These are phyloP conservation scores for Schizophyllum commune DNA, from an alignment of 1,284 basidiomycete genomes.

Conservation along the genomic window DNA sequence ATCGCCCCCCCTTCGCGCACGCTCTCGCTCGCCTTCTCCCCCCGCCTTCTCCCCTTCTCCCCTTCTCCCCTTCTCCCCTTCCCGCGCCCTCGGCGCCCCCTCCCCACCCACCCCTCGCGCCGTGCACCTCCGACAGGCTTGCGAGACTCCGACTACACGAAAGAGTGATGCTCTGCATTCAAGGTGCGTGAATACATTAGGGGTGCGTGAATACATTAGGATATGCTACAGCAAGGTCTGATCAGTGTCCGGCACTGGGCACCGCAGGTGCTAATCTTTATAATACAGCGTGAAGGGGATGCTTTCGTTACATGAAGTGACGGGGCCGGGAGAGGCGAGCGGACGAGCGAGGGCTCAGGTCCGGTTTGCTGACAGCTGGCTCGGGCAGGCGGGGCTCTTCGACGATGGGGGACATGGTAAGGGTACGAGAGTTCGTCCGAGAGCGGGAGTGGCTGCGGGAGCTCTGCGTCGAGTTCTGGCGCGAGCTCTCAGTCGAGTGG, in stretches of 20 bases:
- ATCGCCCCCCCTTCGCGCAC: too few species aligned
- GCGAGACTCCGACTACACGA: too few species aligned
- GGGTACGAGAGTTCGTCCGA: background rate
- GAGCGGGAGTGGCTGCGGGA: background rate
- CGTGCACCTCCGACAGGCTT: too few species aligned
- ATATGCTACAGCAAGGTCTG: background rate
- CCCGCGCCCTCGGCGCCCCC: too few species aligned
- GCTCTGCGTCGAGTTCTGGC: background rate
- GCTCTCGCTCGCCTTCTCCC: too few species aligned
- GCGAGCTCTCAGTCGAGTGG: too few species aligned
- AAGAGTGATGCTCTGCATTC: background rate
- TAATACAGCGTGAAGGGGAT: background rate
- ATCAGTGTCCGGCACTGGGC: background rate
- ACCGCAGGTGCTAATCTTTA: too few species aligned
- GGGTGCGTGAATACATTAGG: background rate
- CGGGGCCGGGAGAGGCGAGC: background rate
- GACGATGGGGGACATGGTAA: background rate
- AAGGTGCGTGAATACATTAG: too few species aligned
- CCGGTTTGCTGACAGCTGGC: background rate
- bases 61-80: too few species aligned
- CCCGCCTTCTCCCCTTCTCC: too few species aligned
- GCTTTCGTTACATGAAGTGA: background rate
- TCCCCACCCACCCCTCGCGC: too few species aligned
- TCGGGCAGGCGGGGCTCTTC: background rate
- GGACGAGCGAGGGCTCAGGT: background rate